Base-by-base conservation (phyloP, 1,284 basidiomycete genomes). In the Moesziomyces sp. region DNA sequence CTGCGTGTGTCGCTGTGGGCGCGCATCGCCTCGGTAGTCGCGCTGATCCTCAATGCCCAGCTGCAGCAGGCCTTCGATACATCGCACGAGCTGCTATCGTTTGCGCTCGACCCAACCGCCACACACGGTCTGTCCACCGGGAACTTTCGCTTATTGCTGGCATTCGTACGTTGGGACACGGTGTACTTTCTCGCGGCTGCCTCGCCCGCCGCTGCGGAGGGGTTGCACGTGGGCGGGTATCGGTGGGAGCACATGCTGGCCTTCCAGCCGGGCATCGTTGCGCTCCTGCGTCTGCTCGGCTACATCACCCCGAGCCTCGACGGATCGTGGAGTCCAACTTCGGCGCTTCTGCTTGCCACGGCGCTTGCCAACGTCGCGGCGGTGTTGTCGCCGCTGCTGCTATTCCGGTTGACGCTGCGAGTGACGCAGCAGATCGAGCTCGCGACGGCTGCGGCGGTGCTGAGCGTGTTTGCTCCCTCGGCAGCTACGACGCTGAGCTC, bases 181-280 rank as follows among this genome's bases (percentile, higher is more conserved):
- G 88, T 97, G 63, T 91, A 97, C 85, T 97, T 94, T 83, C 30
- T 84, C 19, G 48, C 62, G 14, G 46, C 71, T 18, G 79, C 79
- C 2, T 58, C 60, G 3, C 78, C 71, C 28, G 19, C 53, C 47
- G 14, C 26, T 14, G 23, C 18, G 18, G 7, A 21, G 16, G 35
- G 38, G 11, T 8, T 38, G 8, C 59, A 63, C 26, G 33, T 5
- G 14, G 73, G 55, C 2, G 80, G 80, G 0, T 92, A 96, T 83
- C 81, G 85, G 5, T 90, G 89, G 83, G 96, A 98, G 83, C 88
- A 97, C 79, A 88, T 92, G 77, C 91, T 92, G 86, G 96, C 96
- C 0, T 98, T 94, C 82, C 89, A 94, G 70, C 92, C 92, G 2
- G 93, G 89, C 7, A 75, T 80, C 42, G 57, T 80, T 9, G 52